Base-by-base conservation (phyloP, 2,329 filamentous ascomycete species). In the Calonectria pauciramosa region DNA sequence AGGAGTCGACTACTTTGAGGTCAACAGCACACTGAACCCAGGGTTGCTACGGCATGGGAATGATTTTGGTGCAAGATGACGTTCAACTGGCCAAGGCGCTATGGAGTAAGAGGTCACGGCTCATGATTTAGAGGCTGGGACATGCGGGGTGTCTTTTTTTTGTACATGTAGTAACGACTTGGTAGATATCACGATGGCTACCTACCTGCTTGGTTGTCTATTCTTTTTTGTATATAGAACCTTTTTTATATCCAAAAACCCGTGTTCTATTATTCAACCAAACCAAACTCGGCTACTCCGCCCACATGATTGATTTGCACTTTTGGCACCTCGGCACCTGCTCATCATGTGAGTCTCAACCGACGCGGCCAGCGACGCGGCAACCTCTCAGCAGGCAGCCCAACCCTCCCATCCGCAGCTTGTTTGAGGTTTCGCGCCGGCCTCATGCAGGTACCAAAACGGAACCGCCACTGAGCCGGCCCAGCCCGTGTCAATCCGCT, bases 381-480 rank as follows among this genome's bases (percentile, higher is more conserved):
- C 63, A 66, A 51, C 63, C 63, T 66, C 63, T 49, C 41, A 63
- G 56, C 56, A 63, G 14, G 23, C 56, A 26, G n/a, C 34, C 34
- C 56, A 38, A 41, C 56, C 56, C 56, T 63, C 56, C 56, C 36
- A 63, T 63, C 34, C 56, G 28, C 23, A 23, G 7, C 13, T 28
- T 41, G 56, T 41, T 63, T 63, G 38, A 63, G 56, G 34, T 63
- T 36, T 41, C 56, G 34, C 56, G 36, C 56, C 56, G n/a, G 59
- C 36, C 23, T 71, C 47, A 72, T 72, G 65, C 71, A 72, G 65
- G 71, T 72, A 68, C 71, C 65, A 20, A 54, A 49, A 64, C 71
- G 56, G 13, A 54, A 41, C 54, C 28, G 54, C 47, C 65, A 71
- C 51, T 65, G 16, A n/a, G n/a, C 36, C 51, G 56, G 34, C 23